These are phyloP conservation scores for Fusarium phyllophilum DNA, from an alignment of 2,329 filamentous ascomycete species.

Conservation along the genomic window DNA sequence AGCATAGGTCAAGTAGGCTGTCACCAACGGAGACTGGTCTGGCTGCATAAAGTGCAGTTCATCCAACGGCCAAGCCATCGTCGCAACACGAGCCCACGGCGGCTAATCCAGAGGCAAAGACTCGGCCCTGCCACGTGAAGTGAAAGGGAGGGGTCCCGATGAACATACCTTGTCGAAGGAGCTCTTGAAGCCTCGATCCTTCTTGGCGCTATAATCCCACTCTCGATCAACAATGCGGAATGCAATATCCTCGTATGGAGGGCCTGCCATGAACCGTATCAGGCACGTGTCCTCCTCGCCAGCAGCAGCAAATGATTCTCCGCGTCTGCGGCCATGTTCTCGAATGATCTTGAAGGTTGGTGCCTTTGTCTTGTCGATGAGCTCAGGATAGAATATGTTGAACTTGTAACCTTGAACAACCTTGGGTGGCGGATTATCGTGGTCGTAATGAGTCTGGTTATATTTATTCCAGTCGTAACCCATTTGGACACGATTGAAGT, in stretches of 20 bases:
- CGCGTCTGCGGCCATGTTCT: conserved; percentile 87
- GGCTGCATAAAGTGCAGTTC: conserved; percentile 21
- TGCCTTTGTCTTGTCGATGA: conserved; percentile 93
- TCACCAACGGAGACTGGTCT: conserved; percentile 18
- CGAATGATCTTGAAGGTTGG: conserved; percentile 96
- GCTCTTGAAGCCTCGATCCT: conserved; percentile 93
- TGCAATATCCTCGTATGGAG: conserved; percentile 95
- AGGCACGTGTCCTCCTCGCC: conserved; percentile 97
- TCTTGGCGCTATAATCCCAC: conserved; percentile 98
- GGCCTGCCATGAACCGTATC: conserved; percentile 93
- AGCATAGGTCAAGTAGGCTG: conserved; percentile 12
- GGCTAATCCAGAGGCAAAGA: conserved; percentile 26
- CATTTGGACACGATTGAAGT: conserved; percentile 99
- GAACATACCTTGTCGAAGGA: conserved; percentile 92
- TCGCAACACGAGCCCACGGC: conserved; percentile 11
- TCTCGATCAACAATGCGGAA: conserved; percentile 98
- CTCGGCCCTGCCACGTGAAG: conserved; percentile 23
- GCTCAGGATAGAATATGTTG: conserved; percentile 98
- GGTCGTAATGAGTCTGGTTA: conserved; percentile 99
- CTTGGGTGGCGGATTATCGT: conserved; percentile 96
- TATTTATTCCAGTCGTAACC: conserved; percentile 99
- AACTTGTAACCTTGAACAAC: conserved; percentile 99
- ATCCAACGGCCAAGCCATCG: conserved; percentile 8
- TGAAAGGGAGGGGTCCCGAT: conserved; percentile 9
- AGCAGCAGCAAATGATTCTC: conserved; percentile 91